Percentiles rank a stretch among this genome's conserved stretches.
phyloP scores from a whole-genome alignment of 352 stramenopile species.

The Phytophthora tentaculata region DNA sequence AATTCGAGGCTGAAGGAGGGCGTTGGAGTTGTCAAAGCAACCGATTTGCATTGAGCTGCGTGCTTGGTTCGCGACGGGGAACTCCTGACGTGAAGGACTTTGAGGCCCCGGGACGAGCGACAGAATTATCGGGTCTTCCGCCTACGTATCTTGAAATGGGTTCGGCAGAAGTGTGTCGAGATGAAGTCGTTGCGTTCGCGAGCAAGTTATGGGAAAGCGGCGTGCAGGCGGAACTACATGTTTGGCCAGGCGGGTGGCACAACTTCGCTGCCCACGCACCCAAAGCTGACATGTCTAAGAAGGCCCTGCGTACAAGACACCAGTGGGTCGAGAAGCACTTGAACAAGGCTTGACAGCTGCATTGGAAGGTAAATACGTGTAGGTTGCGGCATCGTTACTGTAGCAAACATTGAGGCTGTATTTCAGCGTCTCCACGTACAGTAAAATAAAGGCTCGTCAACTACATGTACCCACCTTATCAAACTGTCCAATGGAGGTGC shows the following conservation, averaged over 20 bases:
- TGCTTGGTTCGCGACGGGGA: conserved; percentile 19
- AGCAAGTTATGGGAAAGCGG: conserved; percentile 29
- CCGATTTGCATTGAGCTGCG: conserved; percentile 24
- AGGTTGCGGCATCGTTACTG: too few relatives aligned
- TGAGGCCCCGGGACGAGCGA: conserved; percentile 23
- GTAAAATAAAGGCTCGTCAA: too few relatives aligned
- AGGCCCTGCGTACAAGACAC: conserved; percentile 24
- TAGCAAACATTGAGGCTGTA: too few relatives aligned
- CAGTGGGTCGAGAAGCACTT: conserved; percentile 29
- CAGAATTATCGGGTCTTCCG: conserved; percentile 24
- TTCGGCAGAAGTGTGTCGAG: conserved; percentile 32
- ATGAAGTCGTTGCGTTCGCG: conserved; percentile 33
- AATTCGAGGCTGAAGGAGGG: conserved; percentile 30
- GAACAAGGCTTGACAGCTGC: conserved; percentile 5
- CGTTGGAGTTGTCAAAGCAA: conserved; percentile 27
- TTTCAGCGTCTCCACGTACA: too few relatives aligned
- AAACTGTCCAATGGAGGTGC: too few relatives aligned
- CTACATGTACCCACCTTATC: too few relatives aligned
- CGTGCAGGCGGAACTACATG: conserved; percentile 32
- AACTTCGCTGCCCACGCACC: conserved; percentile 28
- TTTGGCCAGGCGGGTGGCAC: conserved; percentile 34
- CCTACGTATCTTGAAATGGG: conserved; percentile 32
- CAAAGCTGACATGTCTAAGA: conserved; percentile 30
- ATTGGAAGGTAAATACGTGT: too few relatives aligned
- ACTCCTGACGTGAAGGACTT: conserved; percentile 26